Conservation (phyloP, 495 filamentous ascomycete genomes). For the Oidiodendron maius region DNA sequence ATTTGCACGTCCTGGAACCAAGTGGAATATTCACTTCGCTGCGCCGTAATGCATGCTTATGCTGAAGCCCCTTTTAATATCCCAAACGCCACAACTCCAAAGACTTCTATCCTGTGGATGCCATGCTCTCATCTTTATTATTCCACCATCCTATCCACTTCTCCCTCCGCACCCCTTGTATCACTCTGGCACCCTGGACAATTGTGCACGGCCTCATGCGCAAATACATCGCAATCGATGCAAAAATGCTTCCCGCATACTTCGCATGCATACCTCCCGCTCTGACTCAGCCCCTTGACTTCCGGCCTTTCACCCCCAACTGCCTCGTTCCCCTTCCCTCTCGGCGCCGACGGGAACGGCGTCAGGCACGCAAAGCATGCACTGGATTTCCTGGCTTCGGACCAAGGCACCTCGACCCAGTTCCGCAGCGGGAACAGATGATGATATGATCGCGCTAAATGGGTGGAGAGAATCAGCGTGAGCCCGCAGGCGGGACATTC, state of each 20-base stretch:
- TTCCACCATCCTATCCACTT: neutral
- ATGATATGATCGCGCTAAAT: slow-evolving; percentile 90
- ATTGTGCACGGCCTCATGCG: slow-evolving; percentile 89
- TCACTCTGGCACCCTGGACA: slow-evolving; percentile 89
- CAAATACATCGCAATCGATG: slow-evolving; percentile 94
- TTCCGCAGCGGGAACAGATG: slow-evolving; percentile 89
- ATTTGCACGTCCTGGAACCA: no score
- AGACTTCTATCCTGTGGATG: no score
- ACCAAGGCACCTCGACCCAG: slow-evolving; percentile 88
- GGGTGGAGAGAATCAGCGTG: slow-evolving; percentile 93
- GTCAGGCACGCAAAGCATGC: slow-evolving; percentile 51
- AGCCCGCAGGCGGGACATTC: slow-evolving; percentile 88
- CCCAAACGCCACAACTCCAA: no score
- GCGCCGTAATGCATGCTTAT: no score
- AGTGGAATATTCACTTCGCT: no score
- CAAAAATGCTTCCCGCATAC: slow-evolving; percentile 86
- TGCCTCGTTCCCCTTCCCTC: neutral
- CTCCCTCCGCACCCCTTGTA: slow-evolving; percentile 4
- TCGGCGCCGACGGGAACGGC: slow-evolving; percentile 44
- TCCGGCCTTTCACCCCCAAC: slow-evolving; percentile 13
- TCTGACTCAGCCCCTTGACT: slow-evolving; percentile 69
- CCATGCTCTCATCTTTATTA: no score
- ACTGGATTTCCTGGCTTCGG: slow-evolving; percentile 43
- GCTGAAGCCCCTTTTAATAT: no score
- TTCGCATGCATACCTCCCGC: slow-evolving; percentile 80